Evolutionary conservation across 805 yeast genomes (phyloP).

Genomic region (Saccharomycopsis sp.): DNA sequence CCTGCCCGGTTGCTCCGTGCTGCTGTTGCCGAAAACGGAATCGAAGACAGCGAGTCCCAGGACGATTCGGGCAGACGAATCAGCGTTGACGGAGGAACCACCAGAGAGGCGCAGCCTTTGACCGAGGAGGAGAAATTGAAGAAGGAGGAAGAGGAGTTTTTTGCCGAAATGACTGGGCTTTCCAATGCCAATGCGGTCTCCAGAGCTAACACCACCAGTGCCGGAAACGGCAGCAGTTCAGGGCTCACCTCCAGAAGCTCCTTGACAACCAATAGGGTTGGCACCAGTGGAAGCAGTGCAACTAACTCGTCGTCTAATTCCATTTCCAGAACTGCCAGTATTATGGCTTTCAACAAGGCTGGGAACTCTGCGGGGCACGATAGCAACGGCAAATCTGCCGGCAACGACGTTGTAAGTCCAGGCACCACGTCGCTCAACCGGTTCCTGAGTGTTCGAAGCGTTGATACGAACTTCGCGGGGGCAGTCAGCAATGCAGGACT

Average conservation of each 20-base stretch:
- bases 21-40: slow-evolving; percentile 16
- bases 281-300: background rate
- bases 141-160: slow-evolving; percentile 1
- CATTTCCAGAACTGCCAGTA: background rate
- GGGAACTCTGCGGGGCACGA: too few relatives aligned
- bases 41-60: slow-evolving; percentile 8
- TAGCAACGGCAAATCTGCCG: background rate
- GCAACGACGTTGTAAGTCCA: background rate
- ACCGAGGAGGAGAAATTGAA: slow-evolving; percentile 1
- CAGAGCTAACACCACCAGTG: background rate
- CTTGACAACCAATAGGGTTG: background rate
- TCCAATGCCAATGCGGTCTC: background rate
- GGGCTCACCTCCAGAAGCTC: background rate
- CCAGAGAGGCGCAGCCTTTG: background rate
- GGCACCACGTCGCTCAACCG: background rate
- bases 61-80: slow-evolving; percentile 4
- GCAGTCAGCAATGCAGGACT: background rate
- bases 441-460: background rate
- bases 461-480: background rate
- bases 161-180: background rate
- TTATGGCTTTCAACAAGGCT: background rate
- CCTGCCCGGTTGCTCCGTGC: slow-evolving; percentile 13
- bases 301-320: background rate
- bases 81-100: background rate
- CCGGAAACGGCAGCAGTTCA: background rate